Base-by-base conservation (phyloP, 192 early-diverging fungal species). In the Phycomyces blakesleeanus region DNA sequence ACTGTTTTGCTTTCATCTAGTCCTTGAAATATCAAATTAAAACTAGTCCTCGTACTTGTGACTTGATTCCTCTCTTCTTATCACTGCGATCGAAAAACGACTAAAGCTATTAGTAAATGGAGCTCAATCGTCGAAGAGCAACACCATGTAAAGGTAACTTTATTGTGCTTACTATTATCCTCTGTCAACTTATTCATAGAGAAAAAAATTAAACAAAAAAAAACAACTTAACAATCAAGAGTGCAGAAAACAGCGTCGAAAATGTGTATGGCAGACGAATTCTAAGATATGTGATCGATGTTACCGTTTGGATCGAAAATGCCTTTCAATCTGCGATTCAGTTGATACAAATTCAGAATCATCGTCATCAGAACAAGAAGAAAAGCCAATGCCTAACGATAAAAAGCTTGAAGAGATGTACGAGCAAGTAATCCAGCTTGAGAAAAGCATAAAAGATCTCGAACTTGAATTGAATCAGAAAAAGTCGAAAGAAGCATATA, bases 181-280 rank as follows among this genome's bases (percentile, higher is more conserved):
- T 34, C 29, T 34, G 29, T 34, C 29, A 7, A 34, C 29, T 34
- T 34, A 34, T 34, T 34, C 2, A 34, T 34, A 34, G 29, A 7
- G 2, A 34, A 34, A 34, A 34, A 34, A 34, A 34, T 34, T 34
- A 34, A 34, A 34, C 29, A 34, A 34, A 34, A 34, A 34, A 2
- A 34, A 34, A 34, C 29, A 34, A 34, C 29, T 34, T 34, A 5
- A 7, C 29, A 2, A 34, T 34, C 7, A 34, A 34, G 59, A 61
- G 20, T 61, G 59, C 37, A 61, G 51, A 25, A 22, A 50, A 34
- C 26, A 49, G 26, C 38, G 59, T 14, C 26, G 59, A 37, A 51
- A 50, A 22, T 61, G 59, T 21, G 59, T 51, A 40, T 25, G 59
- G 24, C 44, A 44, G 14, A 22, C 20, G 21, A 29, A 27, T 27